These are phyloP conservation scores for Phytophthora capsici DNA, from an alignment of 352 stramenopile genomes.

Conservation along the genomic window DNA sequence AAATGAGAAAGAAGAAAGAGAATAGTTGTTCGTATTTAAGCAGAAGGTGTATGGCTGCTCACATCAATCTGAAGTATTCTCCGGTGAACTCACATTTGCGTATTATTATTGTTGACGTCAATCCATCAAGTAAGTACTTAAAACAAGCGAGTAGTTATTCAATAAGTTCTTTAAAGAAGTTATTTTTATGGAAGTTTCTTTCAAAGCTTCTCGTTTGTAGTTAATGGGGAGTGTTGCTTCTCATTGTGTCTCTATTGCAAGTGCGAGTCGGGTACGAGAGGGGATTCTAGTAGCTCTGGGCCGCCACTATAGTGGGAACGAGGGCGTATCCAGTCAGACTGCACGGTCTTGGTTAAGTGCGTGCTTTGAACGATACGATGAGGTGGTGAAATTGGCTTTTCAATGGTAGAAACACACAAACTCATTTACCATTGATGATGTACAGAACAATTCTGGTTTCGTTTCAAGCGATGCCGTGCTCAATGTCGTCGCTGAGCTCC, in stretches of 20 bases:
- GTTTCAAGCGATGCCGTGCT: slow-evolving; percentile 38
- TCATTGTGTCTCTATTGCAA: slow-evolving; percentile 34
- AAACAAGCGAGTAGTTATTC: too few relatives aligned
- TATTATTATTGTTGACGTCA: too few relatives aligned
- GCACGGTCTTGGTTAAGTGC: slow-evolving; percentile 22
- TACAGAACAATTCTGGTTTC: slow-evolving; percentile 20
- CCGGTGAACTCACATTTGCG: too few relatives aligned
- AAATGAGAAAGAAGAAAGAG: too few relatives aligned
- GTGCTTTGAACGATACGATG: slow-evolving; percentile 42
- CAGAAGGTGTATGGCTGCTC: too few relatives aligned
- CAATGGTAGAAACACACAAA: neutral
- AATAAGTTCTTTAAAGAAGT: too few relatives aligned
- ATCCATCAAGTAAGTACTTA: too few relatives aligned
- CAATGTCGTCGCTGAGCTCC: slow-evolving; percentile 32
- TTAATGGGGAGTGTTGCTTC: slow-evolving; percentile 41
- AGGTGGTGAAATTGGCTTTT: slow-evolving; percentile 20
- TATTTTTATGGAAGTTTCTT: too few relatives aligned
- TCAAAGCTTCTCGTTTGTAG: too few relatives aligned
- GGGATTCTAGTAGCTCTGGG: slow-evolving; percentile 41
- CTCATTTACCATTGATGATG: neutral
- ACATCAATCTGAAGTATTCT: too few relatives aligned
- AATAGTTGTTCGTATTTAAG: too few relatives aligned
- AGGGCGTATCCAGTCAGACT: slow-evolving; percentile 6
- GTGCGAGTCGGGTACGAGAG: slow-evolving; percentile 37
- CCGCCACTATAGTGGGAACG: slow-evolving; percentile 16